These are phyloP conservation scores for Calocybe gangraenosa DNA, from an alignment of 768 basidiomycete genomes.

Conservation along the genomic window DNA sequence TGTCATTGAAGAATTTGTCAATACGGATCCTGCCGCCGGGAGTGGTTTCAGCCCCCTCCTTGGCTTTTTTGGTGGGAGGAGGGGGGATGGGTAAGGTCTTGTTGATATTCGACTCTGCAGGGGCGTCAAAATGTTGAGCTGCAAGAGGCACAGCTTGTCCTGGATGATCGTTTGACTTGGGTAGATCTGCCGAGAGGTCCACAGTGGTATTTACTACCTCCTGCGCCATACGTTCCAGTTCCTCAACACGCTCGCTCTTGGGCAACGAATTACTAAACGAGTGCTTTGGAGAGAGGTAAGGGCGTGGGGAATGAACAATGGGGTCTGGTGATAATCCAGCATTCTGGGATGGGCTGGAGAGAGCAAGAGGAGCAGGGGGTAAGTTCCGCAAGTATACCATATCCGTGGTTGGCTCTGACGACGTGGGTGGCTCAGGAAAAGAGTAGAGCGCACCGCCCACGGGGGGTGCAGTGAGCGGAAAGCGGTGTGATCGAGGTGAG, in stretches of 20 bases:
- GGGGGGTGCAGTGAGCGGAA: slow-evolving; percentile 31
- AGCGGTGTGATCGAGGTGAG: slow-evolving; percentile 58
- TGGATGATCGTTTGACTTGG: slow-evolving; percentile 9
- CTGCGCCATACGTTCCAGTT: slow-evolving; percentile 71
- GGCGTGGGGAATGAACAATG: slow-evolving; percentile 60
- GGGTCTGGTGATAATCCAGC: slow-evolving; percentile 22
- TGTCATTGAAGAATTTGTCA: slow-evolving; percentile 23
- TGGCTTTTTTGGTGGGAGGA: slow-evolving; percentile 37
- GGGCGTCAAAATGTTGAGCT: neutral
- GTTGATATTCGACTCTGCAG: slow-evolving; percentile 25
- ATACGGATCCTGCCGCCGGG: slow-evolving; percentile 19
- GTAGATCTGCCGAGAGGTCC: slow-evolving; percentile 37
- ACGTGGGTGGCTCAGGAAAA: slow-evolving; percentile 2
- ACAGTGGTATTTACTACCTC: slow-evolving; percentile 36
- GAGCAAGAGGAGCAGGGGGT: neutral
- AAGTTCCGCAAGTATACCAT: slow-evolving; percentile 3
- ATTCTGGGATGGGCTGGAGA: neutral
- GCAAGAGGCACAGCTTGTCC: neutral
- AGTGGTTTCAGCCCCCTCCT: slow-evolving; percentile 16
- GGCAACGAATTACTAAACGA: slow-evolving; percentile 39
- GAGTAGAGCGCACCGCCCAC: slow-evolving; percentile 14
- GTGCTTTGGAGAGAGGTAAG: slow-evolving; percentile 62
- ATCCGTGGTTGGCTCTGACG: neutral
- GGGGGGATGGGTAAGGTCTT: slow-evolving; percentile 64
- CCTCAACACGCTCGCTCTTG: slow-evolving; percentile 60